Conservation (phyloP, 352 stramenopile species). For the Pythium dissotocum region DNA sequence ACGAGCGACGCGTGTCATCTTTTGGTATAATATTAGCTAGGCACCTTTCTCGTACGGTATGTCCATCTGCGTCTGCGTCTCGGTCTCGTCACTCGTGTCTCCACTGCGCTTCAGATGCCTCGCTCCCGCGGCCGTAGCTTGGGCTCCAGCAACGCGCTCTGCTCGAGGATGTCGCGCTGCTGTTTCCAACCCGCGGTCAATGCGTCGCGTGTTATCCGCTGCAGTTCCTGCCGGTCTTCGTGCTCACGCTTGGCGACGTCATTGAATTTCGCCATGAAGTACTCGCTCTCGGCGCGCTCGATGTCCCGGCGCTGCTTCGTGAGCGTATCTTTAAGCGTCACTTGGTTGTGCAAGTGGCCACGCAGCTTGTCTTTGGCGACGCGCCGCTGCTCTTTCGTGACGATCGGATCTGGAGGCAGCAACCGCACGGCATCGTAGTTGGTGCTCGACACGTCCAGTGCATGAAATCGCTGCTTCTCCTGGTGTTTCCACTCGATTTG, state of each 20-base stretch:
- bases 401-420: conserved; percentile 39
- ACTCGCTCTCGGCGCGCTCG: conserved; percentile 59
- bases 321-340: conserved; percentile 43
- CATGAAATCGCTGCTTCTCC: conserved; percentile 15
- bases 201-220: conserved; percentile 37
- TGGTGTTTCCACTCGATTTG: conserved; percentile 51
- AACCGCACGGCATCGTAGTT: conserved; percentile 37
- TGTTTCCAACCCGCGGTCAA: conserved; percentile 49
- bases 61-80: background rate
- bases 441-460: conserved; percentile 7
- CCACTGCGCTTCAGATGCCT: background rate
- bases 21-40: conserved; percentile 47
- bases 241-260: conserved; percentile 39
- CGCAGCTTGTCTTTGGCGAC: conserved; percentile 46
- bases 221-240: conserved; percentile 26
- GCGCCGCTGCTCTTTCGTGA: conserved; percentile 33
- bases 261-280: conserved; percentile 51
- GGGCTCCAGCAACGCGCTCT: conserved; percentile 8
- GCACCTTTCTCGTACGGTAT: conserved; percentile 16
- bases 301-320: conserved; percentile 37
- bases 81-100: background rate
- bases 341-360: conserved; percentile 46
- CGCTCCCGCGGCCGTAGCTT: background rate
- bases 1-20: conserved; percentile 6
- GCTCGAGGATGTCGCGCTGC: conserved; percentile 36